Evolutionary conservation across 1,284 basidiomycete genomes (phyloP), one percentile per base, ranked within the genome.

Genomic region (Malassezia dermatis): DNA sequence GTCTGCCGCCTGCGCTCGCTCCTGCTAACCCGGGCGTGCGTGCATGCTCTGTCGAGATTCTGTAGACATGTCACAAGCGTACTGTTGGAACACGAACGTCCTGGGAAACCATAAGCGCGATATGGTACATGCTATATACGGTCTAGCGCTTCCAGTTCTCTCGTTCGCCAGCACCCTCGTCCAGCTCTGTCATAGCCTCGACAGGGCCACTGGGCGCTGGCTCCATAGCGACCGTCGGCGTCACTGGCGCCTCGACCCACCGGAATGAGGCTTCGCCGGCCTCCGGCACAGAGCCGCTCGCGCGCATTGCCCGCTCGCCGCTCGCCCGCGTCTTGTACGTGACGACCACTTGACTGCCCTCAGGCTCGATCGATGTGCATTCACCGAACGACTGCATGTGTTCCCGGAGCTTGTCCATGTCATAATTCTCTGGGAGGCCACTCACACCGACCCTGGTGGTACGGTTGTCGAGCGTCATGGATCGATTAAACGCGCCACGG

Each of bases 391-490:
- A 51, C 58, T 62, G 48, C 23, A 41, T 32, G 21, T 51, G 41
- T 61, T 86, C 83, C 59, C 81, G 82, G 50, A 89, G 78, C 23
- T 82, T 80, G 49, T 77, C 78, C 32, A 82, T 81, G 23, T 78
- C 77, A 28, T 77, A 77, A 1, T 62, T 67, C 2, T 59, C 40
- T 1, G 77, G 67, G 0, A 81, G 81, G 34, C 84, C 86, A 62
- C 86, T 84, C 34, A 94, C 78, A 40, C 86, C 76, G 27, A 95
- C 76, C 69, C 82, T 84, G 76, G 84, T 87, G 4, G 90, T 86
- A 17, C 90, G 83, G 67, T 93, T 90, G 76, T 95, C 90, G 23
- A 95, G 81, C 63, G 86, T 85, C 63, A 71, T 60, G 19, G 55
- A 45, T n/a, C 64, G 62, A 24, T 62, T 73, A 26, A 68, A 63